Evolutionary conservation across 352 stramenopile genomes (phyloP).

Genomic region (Pythium dissotocum): DNA sequence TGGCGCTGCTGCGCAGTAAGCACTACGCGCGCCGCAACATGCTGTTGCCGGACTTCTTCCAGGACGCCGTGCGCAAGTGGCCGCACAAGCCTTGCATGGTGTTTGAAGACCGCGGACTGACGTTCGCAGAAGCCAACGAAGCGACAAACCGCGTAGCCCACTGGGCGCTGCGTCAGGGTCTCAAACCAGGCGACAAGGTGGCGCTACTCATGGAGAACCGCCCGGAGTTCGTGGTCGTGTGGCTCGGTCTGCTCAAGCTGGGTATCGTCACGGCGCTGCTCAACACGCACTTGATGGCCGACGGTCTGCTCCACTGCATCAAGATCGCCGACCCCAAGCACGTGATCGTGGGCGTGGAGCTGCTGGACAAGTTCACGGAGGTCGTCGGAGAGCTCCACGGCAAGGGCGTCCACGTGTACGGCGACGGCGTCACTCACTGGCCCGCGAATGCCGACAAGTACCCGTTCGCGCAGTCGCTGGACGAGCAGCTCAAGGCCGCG

Average conservation of each 20-base stretch:
- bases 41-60: constrained; percentile 62
- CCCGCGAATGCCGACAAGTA: constrained; percentile 8
- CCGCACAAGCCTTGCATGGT: constrained; percentile 67
- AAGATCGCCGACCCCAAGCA: constrained; percentile 57
- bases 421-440: constrained; percentile 41
- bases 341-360: constrained; percentile 62
- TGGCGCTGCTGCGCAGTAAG: constrained; percentile 46
- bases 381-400: constrained; percentile 42
- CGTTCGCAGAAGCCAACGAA: constrained; percentile 65
- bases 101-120: constrained; percentile 50
- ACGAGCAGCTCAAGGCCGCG: constrained; percentile 33
- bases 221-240: constrained; percentile 79
- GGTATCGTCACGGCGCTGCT: constrained; percentile 84
- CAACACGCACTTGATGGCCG: constrained; percentile 73
- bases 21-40: constrained; percentile 38
- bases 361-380: constrained; percentile 40
- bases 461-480: constrained; percentile 47
- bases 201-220: constrained; percentile 87
- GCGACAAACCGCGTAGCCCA: constrained; percentile 73
- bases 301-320: constrained; percentile 74
- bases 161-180: constrained; percentile 55
- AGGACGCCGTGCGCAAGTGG: constrained; percentile 56
- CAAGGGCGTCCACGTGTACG: constrained; percentile 55
- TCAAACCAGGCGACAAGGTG: constrained; percentile 66
- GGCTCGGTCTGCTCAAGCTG: constrained; percentile 83